Percentiles rank a stretch among this genome's conserved stretches.
Conservation (phyloP, 495 filamentous ascomycete genomes). For the Halenospora varia region DNA sequence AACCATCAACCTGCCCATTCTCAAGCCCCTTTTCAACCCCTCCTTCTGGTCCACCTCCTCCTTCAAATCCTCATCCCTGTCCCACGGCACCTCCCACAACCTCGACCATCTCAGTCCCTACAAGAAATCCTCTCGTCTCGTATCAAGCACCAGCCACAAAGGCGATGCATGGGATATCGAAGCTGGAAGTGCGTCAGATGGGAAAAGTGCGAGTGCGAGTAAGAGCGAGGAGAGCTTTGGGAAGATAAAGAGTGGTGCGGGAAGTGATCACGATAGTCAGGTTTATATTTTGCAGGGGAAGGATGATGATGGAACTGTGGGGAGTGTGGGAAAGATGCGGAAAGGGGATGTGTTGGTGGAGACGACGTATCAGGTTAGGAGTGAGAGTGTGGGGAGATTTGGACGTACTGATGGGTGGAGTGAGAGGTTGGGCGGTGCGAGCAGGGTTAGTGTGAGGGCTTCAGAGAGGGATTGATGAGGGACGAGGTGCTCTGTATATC, state of each 20-base stretch:
- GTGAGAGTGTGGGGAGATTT: not conserved
- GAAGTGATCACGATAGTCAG: not conserved
- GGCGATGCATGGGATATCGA: not conserved
- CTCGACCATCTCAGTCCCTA: not conserved
- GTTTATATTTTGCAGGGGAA: not conserved
- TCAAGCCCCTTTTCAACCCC: not conserved
- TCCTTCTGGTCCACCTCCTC: not conserved
- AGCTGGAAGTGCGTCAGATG: not conserved
- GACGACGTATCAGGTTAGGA: not conserved
- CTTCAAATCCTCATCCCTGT: not conserved
- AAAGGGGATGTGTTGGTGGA: not conserved
- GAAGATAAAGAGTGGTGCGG: not conserved
- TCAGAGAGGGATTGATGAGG: not conserved
- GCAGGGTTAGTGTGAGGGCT: not conserved
- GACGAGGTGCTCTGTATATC: no score
- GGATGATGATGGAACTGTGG: no score
- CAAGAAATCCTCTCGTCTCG: not conserved
- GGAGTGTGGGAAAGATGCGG: not conserved
- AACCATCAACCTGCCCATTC: slow-evolving; percentile 1
- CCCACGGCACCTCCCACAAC: not conserved
- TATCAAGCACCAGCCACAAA: no score
- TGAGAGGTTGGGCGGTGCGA: not conserved
- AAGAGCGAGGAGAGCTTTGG: not conserved
- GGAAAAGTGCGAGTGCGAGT: not conserved
- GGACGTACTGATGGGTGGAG: not conserved